Base-by-base conservation (phyloP, 352 stramenopile species). In the Pythium aphanidermatum region DNA sequence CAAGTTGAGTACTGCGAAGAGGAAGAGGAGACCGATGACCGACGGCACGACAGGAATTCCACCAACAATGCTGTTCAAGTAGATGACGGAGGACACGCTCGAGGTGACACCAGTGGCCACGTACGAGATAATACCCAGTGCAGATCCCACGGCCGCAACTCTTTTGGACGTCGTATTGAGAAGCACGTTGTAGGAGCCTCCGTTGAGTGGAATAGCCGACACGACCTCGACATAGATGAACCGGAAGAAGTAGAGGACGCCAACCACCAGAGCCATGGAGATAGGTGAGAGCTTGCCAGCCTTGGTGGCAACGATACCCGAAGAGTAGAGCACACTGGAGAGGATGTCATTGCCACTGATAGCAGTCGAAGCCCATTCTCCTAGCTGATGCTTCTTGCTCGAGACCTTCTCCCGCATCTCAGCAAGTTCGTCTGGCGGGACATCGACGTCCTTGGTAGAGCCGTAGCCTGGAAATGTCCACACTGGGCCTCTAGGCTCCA, bases 301-400 rank as follows among this genome's bases (percentile, higher is more conserved):
- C 17, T 63, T 71, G 4, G 74, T 54, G 2, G 50, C 56, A 9
- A 61, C 66, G 21, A 78, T 35, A 0, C 66, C 69, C 2, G 67
- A 51, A 19, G 68, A 76, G 46, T 90, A 91, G 32, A 92, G 70
- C 33, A 79, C 83, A 49, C 73, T 92, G 30, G 68, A 87, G 5
- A 93, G 52, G 39, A 96, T 88, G 51, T 95, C 82, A 57, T 96
- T 96, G 3, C 85, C 85, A 29, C 70, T 83, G 56, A 96, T 95
- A 5, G 77, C 72, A 4, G 85, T 96, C 2, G 81, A 68, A n/a
- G 72, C 46, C 63, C 80, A 88, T 55, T 92, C 74, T n/a, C 56
- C 51, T 20, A 95, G 56, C 9, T 68, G 57, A 31, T 60, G 32
- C 30, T 70, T 68, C 23, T 29, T 23, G 4, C n/a, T 12, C 8